These are phyloP conservation scores for Hymenoscyphus occultus DNA, from an alignment of 2,329 filamentous ascomycete genomes.

Conservation along the genomic window DNA sequence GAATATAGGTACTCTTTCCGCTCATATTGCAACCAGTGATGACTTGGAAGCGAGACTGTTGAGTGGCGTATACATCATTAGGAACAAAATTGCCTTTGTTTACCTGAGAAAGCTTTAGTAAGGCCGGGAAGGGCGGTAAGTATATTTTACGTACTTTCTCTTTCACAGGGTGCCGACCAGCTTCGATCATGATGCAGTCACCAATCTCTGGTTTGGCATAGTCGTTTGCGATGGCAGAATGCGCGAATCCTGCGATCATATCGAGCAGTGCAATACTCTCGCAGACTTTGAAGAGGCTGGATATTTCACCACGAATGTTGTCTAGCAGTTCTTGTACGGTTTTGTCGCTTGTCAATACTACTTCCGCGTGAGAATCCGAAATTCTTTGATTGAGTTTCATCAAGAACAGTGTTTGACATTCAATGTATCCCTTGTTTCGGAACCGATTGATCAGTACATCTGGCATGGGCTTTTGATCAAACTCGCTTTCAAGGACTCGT, in stretches of 20 bases:
- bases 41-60: slow-evolving; percentile 82
- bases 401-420: slow-evolving; percentile 83
- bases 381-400: slow-evolving; percentile 79
- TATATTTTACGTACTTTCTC: slow-evolving; percentile 51
- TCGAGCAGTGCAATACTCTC: slow-evolving; percentile 85
- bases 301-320: slow-evolving; percentile 68
- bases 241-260: slow-evolving; percentile 75
- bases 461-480: slow-evolving; percentile 60
- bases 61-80: slow-evolving; percentile 84
- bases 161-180: slow-evolving; percentile 65
- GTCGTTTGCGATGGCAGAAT: slow-evolving; percentile 63
- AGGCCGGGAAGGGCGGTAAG: not conserved
- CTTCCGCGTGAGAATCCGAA: slow-evolving; percentile 76
- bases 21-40: slow-evolving; percentile 98
- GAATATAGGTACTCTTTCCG: slow-evolving; percentile 93
- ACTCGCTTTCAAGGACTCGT: slow-evolving; percentile 58
- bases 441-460: slow-evolving; percentile 74
- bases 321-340: slow-evolving; percentile 70
- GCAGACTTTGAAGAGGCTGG: slow-evolving; percentile 75
- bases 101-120: slow-evolving; percentile 41
- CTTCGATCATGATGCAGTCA: slow-evolving; percentile 61
- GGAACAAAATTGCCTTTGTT: slow-evolving; percentile 71
- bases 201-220: slow-evolving; percentile 63
- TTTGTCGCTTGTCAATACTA: slow-evolving; percentile 77
- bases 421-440: slow-evolving; percentile 69